These are phyloP conservation scores for Tylopilus balloui DNA, from an alignment of 768 basidiomycete genomes.

Conservation along the genomic window DNA sequence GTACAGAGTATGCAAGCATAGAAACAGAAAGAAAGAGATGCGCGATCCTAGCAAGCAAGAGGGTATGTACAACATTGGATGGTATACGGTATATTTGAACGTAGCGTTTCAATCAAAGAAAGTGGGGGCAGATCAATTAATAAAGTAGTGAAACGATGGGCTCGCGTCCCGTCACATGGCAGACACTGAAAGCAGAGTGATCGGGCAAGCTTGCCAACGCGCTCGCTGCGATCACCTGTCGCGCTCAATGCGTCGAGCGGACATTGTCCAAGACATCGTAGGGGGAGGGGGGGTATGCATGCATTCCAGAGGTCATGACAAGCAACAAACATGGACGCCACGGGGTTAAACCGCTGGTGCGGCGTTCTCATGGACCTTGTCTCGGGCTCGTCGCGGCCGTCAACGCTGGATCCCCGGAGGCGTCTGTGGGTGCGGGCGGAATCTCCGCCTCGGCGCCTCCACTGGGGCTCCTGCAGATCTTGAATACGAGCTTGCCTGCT, in stretches of 20 bases:
- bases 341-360: neutral
- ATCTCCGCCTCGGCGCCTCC: slow-evolving; percentile 3
- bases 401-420: neutral
- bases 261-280: slow-evolving; percentile 14
- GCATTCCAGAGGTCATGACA: slow-evolving; percentile 1
- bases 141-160: too few relatives aligned
- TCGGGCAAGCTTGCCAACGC: neutral
- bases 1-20: neutral
- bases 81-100: slow-evolving; percentile 8
- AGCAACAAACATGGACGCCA: slow-evolving; percentile 4
- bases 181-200: neutral
- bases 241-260: neutral
- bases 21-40: neutral
- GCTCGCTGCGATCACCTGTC: neutral
- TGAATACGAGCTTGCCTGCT: slow-evolving; percentile 28
- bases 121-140: neutral
- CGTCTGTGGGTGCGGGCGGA: neutral
- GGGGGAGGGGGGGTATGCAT: neutral
- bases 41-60: neutral
- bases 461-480: slow-evolving; percentile 18
- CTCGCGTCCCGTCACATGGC: neutral
- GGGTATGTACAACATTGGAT: slow-evolving; percentile 19
- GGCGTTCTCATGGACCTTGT: neutral
- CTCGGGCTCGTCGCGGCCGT: slow-evolving; percentile 3
- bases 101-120: neutral